Conservation (phyloP, 2,329 filamentous ascomycete species). For the Thielaviopsis ethacetica region DNA sequence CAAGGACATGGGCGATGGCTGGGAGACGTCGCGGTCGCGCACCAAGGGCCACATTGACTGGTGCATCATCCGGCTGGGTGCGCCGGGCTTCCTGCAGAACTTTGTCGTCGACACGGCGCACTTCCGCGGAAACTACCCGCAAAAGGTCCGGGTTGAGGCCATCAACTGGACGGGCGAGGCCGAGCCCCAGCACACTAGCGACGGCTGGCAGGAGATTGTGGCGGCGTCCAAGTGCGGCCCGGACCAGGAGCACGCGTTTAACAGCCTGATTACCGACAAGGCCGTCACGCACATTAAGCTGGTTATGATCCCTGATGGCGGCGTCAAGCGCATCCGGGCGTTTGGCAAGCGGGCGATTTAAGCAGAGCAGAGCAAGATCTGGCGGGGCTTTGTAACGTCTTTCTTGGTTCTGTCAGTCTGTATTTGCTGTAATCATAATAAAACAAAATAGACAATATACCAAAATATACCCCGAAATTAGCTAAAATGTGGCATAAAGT, state of each 20-base stretch:
- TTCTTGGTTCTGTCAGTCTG: neutral
- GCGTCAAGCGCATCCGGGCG: slow-evolving; percentile 73
- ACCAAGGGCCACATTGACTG: slow-evolving; percentile 61
- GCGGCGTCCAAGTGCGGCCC: slow-evolving; percentile 52
- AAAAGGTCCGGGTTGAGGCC: slow-evolving; percentile 53
- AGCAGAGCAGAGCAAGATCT: neutral
- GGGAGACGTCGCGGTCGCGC: slow-evolving; percentile 67
- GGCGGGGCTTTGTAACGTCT: neutral
- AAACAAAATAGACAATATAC: neutral
- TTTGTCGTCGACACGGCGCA: slow-evolving; percentile 67
- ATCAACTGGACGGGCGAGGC: slow-evolving; percentile 36
- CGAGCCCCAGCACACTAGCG: slow-evolving; percentile 38
- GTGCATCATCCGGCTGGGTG: slow-evolving; percentile 60
- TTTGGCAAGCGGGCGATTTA: slow-evolving; percentile 20
- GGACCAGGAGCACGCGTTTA: slow-evolving; percentile 56
- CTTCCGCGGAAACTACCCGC: slow-evolving; percentile 72
- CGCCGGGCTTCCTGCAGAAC: slow-evolving; percentile 45
- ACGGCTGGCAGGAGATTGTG: slow-evolving; percentile 50
- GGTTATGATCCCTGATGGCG: slow-evolving; percentile 84
- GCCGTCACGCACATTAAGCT: slow-evolving; percentile 73
- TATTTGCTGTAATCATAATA: neutral
- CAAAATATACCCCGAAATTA: neutral
- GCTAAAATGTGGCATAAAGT: neutral
- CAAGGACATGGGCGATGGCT: slow-evolving; percentile 76
- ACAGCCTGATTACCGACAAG: slow-evolving; percentile 35